Base-by-base conservation (phyloP, 352 stramenopile genomes). In the Phytophthora pluvialis region DNA sequence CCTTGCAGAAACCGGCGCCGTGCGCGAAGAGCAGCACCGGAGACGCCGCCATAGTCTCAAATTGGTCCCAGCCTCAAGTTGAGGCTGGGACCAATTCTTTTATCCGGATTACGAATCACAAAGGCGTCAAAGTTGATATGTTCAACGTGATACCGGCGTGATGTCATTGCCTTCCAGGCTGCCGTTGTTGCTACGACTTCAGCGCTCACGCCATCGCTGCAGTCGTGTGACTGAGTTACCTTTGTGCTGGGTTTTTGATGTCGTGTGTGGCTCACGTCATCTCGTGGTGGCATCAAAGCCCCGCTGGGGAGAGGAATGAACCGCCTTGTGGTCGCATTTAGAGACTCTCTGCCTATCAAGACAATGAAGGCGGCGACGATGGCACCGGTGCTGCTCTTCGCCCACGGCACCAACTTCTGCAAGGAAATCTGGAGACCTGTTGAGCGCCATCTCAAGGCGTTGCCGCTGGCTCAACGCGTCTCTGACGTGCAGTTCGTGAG, bases 21-120 rank as follows among this genome's bases (percentile, higher is more conserved):
- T 86, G 78, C 7, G 64, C 63, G 57, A 86, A 86, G 7, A 86
- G 55, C 64, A 86, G 64, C 36, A 82, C 43, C 60, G 68, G 54
- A 68, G 58, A 47, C 40, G 21, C 16, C 29, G 13, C 35, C 48
- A 57, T 57, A 43, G 12, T 31, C 13, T 15, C 10, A 33, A 16
- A 26, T 12, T 21, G 13, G 38, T 26, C 13, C 21, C 21, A 25
- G 39, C 4, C 21, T 21, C 1, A 21, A 28, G 39, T 39, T 42
- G 36, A 53, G 5, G 18, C 29, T 40, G 12, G 13, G 42, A 47
- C 21, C 42, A 16, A 47, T 16, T n/a, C n/a, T 47, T 47, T 47
- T 3, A 46, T 46, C 18, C 31, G 31, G 31, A 35, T 35, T 35
- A 7, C 10, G 31, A 11, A 35, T 11, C 31, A 11, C 10, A 35